Percentiles rank a stretch among this genome's conserved stretches.
Conservation (phyloP, 345 rosid genomes). For the Orychophragmus violaceus region DNA sequence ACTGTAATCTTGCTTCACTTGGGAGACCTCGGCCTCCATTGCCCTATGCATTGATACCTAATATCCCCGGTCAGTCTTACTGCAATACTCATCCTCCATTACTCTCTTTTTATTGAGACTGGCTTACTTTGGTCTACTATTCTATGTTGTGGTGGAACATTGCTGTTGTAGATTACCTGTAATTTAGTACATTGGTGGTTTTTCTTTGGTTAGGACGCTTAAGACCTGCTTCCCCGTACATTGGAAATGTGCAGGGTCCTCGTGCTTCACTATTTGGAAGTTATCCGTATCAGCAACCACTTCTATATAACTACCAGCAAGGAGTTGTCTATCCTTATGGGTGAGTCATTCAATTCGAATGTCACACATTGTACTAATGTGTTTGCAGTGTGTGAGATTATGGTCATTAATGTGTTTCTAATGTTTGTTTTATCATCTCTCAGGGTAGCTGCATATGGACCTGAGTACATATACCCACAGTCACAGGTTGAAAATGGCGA, state of each 20-base stretch:
- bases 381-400: neutral
- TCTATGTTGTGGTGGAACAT: neutral
- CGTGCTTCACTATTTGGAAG: constrained; percentile 56
- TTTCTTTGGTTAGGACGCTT: constrained; percentile 44
- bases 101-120: neutral
- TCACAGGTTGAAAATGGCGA: constrained; percentile 54
- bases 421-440: neutral
- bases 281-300: constrained; percentile 75
- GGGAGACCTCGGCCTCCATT: constrained; percentile 73
- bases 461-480: constrained; percentile 60
- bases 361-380: neutral
- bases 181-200: constrained; percentile 2
- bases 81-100: neutral
- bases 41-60: constrained; percentile 48
- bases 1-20: constrained; percentile 95
- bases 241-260: constrained; percentile 51
- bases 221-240: constrained; percentile 55
- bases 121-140: neutral
- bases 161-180: neutral
- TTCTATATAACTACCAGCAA: constrained; percentile 67
- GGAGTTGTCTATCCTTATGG: constrained; percentile 79
- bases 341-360: constrained; percentile 41
- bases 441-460: constrained; percentile 73
- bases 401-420: neutral
- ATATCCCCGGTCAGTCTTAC: constrained; percentile 29